Conservation (phyloP, 1,284 basidiomycete genomes). For the Irpex lacteus region DNA sequence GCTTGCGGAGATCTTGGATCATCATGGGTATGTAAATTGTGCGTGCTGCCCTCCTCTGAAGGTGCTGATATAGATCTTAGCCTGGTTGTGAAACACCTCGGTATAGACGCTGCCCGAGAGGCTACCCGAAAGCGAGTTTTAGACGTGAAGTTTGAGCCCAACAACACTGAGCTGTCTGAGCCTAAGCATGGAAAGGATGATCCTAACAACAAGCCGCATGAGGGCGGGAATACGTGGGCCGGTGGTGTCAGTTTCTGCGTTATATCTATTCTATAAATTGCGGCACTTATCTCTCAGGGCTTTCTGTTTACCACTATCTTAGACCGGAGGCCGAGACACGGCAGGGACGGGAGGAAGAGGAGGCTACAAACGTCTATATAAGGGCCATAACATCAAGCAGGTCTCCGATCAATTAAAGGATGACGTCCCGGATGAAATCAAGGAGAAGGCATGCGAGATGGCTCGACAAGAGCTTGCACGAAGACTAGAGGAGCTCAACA, state of each 20-base stretch:
- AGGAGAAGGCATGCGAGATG: slow-evolving; percentile 62
- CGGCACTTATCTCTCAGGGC: neutral
- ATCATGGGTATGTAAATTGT: slow-evolving; percentile 47
- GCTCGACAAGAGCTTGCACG: slow-evolving; percentile 58
- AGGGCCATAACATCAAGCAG: slow-evolving; percentile 63
- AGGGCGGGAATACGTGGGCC: slow-evolving; percentile 59
- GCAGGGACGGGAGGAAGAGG: slow-evolving; percentile 63
- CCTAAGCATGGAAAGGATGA: slow-evolving; percentile 64
- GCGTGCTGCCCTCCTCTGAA: neutral
- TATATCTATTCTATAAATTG: neutral
- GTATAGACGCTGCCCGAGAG: slow-evolving; percentile 53
- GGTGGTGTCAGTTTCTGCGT: slow-evolving; percentile 47
- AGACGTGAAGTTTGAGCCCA: slow-evolving; percentile 57
- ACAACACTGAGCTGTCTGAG: slow-evolving; percentile 41
- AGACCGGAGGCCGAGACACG: slow-evolving; percentile 68
- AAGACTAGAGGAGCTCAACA: slow-evolving; percentile 58
- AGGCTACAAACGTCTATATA: slow-evolving; percentile 65
- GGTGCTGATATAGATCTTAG: slow-evolving; percentile 27
- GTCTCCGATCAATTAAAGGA: slow-evolving; percentile 55
- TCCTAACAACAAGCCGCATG: slow-evolving; percentile 47
- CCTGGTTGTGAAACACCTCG: slow-evolving; percentile 48
- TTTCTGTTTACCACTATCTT: neutral
- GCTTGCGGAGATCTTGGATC: slow-evolving; percentile 51
- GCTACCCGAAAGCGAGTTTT: slow-evolving; percentile 45
- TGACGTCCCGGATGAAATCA: slow-evolving; percentile 56